A percentile compares a stretch with the other conserved stretches of the same genome.
phyloP scores from a whole-genome alignment of 441 rosid species.

The Croton laevigatus region DNA sequence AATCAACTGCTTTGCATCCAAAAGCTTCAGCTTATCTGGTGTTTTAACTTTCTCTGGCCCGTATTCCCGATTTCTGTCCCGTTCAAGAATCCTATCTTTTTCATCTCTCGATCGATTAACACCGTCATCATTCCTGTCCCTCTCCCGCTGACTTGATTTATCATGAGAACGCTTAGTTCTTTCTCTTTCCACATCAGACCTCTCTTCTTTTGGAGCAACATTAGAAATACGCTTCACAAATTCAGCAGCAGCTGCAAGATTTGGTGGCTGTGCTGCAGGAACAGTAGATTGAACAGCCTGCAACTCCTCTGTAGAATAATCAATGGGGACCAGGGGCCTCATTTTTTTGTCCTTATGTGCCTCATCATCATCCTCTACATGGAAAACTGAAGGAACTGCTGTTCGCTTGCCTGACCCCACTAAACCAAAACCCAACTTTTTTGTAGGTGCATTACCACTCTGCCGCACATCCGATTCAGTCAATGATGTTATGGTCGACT shows the following conservation, averaged over 20 bases:
- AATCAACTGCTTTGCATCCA: conserved; percentile 95
- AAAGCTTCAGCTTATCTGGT: conserved; percentile 74
- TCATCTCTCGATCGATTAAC: conserved; percentile 50
- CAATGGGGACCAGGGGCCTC: conserved; percentile 98
- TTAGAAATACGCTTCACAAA: conserved; percentile 84
- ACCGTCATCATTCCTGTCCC: conserved; percentile 53
- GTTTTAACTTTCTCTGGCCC: conserved; percentile 64
- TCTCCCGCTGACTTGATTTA: conserved; percentile 65
- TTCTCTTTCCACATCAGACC: conserved; percentile 68
- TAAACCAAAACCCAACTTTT: conserved; percentile 94
- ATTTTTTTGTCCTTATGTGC: conserved; percentile 80
- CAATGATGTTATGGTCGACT: conserved; percentile 32
- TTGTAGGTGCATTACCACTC: conserved; percentile 52
- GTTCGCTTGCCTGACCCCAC: conserved; percentile 92
- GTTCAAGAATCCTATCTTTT: conserved; percentile 44
- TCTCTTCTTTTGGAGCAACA: conserved; percentile 69
- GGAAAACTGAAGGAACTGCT: conserved; percentile 89
- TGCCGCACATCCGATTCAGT: conserved; percentile 53
- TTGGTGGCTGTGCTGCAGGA: conserved; percentile 67
- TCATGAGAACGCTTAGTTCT: conserved; percentile 76
- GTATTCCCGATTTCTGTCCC: conserved; percentile 59
- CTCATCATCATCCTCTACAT: conserved; percentile 94
- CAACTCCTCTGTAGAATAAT: conserved; percentile 92
- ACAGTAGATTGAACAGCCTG: conserved; percentile 66
- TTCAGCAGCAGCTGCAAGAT: conserved; percentile 95